A percentile compares a stretch with the other conserved stretches of the same genome.
These are phyloP conservation scores for Eragrostis nindensis DNA, from an alignment of 176 grass and related monocot species.

Conservation along the genomic window DNA sequence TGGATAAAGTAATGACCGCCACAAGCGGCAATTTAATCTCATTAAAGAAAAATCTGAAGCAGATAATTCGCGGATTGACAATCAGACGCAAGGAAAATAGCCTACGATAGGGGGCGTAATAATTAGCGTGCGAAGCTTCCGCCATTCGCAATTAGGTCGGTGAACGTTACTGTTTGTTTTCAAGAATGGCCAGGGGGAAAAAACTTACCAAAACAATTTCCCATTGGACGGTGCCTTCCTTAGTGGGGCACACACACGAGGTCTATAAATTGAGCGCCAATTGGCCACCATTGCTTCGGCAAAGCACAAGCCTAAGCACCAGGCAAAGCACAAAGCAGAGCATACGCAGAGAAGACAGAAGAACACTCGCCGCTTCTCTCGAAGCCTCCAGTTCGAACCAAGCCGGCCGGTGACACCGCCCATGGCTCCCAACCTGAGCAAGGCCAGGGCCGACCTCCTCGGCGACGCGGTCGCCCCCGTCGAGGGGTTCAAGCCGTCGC, in stretches of 20 bases:
- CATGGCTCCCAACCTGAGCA: conserved; percentile 70
- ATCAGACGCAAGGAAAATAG: too few species aligned
- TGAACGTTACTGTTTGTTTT: background rate
- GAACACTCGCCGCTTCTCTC: background rate
- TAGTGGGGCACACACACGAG: background rate
- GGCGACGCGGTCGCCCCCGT: conserved; percentile 22
- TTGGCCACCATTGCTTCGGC: background rate
- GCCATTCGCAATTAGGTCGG: background rate
- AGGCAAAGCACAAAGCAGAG: conserved; percentile 1
- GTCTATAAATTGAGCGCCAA: conserved; percentile 40
- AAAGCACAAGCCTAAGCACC: background rate
- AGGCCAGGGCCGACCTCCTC: conserved; percentile 12
- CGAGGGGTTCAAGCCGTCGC: conserved; percentile 34
- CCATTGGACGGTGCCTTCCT: background rate
- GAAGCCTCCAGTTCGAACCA: background rate
- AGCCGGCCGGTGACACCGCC: background rate
- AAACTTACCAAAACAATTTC: background rate
- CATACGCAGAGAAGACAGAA: background rate
- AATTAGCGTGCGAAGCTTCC: conserved; percentile 38
- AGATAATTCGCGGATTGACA: background rate
- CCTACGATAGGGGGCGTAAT: background rate
- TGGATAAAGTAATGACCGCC: too few species aligned
- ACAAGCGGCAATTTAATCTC: too few species aligned
- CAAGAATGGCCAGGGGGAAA: background rate
- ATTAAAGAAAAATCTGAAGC: background rate